Conservation (phyloP, 352 stramenopile genomes). For the Globisporangium spiculum region DNA sequence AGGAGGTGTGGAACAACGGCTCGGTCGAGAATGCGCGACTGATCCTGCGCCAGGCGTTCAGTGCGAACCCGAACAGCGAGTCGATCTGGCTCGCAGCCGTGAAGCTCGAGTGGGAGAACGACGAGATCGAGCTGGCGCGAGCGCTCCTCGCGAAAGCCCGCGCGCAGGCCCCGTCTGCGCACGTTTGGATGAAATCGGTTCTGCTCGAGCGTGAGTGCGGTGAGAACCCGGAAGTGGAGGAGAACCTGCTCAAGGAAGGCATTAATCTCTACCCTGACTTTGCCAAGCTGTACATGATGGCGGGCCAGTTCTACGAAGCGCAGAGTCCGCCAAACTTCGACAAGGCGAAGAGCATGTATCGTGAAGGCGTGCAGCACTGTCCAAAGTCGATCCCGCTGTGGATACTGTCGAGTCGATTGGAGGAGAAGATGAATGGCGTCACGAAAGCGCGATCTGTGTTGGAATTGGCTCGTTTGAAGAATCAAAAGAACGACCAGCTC, state of each 20-base stretch:
- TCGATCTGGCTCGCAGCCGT: constrained; percentile 95
- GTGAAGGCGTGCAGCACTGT: constrained; percentile 91
- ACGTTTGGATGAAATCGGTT: constrained; percentile 98
- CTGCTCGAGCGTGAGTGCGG: constrained; percentile 93
- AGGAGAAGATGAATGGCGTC: constrained; percentile 89
- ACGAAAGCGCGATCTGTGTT: constrained; percentile 97
- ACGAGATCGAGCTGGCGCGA: constrained; percentile 92
- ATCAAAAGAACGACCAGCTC: constrained; percentile 91
- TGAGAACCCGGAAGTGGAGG: constrained; percentile 56
- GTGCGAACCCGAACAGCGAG: constrained; percentile 95
- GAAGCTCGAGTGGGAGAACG: constrained; percentile 99
- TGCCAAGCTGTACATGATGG: constrained; percentile 98
- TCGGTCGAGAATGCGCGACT: constrained; percentile 92
- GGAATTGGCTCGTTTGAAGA: constrained; percentile 95
- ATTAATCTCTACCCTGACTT: constrained; percentile 91
- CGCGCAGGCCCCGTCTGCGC: constrained; percentile 80
- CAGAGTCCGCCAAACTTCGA: constrained; percentile 55
- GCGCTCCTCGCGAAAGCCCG: constrained; percentile 78
- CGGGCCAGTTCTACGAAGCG: constrained; percentile 90
- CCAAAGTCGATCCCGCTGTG: constrained; percentile 93
- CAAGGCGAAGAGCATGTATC: constrained; percentile 85
- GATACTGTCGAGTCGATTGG: constrained; percentile 91
- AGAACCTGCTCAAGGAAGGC: constrained; percentile 89
- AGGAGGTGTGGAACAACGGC: constrained; percentile 95
- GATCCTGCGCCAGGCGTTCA: constrained; percentile 96